A percentile compares a stretch with the other conserved stretches of the same genome.
Conservation (phyloP, 176 grass and related monocot species). For the Triticum aestivum region DNA sequence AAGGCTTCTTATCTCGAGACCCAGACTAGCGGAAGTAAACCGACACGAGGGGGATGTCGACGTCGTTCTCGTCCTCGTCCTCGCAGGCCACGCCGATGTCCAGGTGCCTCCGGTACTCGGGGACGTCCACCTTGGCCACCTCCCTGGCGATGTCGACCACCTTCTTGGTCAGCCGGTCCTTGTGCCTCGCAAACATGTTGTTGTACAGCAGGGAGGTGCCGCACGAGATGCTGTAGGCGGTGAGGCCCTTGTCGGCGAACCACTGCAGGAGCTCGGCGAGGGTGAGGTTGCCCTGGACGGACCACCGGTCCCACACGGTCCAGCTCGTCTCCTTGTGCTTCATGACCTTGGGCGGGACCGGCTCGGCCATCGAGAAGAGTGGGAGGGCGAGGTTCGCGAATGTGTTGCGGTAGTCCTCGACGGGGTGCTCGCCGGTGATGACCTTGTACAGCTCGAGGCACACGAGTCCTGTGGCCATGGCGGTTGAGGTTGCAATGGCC, state of each 20-base stretch:
- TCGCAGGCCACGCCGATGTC: constrained; percentile 70
- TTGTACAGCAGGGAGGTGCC: constrained; percentile 64
- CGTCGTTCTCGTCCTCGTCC: constrained; percentile 54
- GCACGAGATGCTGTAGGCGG: constrained; percentile 61
- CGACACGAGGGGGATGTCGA: constrained; percentile 60
- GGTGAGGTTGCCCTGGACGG: constrained; percentile 58
- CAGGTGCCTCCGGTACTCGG: constrained; percentile 51
- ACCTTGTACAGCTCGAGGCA: constrained; percentile 86
- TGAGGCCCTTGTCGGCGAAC: constrained; percentile 59
- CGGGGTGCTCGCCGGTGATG: constrained; percentile 52
- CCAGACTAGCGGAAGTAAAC: constrained; percentile 53
- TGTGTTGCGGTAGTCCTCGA: constrained; percentile 74
- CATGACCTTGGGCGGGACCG: constrained; percentile 64
- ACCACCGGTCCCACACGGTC: constrained; percentile 76
- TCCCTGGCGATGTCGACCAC: constrained; percentile 53
- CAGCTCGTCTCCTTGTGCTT: constrained; percentile 71
- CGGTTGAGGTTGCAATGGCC: constrained; percentile 68
- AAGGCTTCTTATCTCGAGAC: neutral
- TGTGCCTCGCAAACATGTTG: constrained; percentile 61
- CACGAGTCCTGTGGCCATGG: constrained; percentile 71
- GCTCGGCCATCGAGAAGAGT: constrained; percentile 66
- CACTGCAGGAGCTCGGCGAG: constrained; percentile 56
- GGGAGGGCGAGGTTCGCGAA: constrained; percentile 80
- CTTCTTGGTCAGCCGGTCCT: constrained; percentile 56
- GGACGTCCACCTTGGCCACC: constrained; percentile 58